phyloP scores from a whole-genome alignment of 140 eudicot species.

The Erigeron philadelphicus region DNA sequence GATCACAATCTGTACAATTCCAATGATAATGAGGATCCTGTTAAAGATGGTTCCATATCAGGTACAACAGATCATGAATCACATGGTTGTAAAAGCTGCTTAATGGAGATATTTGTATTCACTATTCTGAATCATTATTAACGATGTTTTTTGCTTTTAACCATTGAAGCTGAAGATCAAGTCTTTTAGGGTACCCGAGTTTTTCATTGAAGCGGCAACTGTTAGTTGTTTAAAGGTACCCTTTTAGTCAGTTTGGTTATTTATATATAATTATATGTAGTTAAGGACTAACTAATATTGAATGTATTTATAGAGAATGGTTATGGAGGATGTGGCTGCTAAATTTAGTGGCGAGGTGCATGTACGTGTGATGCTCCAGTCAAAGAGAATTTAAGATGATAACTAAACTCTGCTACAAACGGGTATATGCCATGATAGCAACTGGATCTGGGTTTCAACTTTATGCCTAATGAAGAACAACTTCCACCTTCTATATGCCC shows the following conservation, averaged over 20 bases:
- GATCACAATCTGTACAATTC: no score
- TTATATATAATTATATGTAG: neutral
- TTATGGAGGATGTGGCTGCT: slow-evolving; percentile 85
- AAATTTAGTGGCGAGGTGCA: slow-evolving; percentile 76
- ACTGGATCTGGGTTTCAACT: slow-evolving; percentile 66
- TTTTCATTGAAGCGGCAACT: slow-evolving; percentile 65
- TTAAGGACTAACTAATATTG: neutral
- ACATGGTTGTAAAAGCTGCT: no score
- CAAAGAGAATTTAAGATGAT: slow-evolving; percentile 82
- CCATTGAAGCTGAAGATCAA: slow-evolving; percentile 27
- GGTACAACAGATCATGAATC: slow-evolving; percentile 9
- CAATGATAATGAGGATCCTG: no score
- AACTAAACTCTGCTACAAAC: slow-evolving; percentile 67
- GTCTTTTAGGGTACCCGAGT: no score
- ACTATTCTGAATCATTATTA: no score
- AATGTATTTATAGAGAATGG: slow-evolving; percentile 49
- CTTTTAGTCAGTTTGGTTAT: neutral
- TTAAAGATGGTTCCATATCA: neutral
- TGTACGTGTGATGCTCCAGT: slow-evolving; percentile 71
- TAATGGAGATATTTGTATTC: no score
- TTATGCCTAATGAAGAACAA: slow-evolving; percentile 57
- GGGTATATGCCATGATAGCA: slow-evolving; percentile 66
- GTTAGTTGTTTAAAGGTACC: slow-evolving; percentile 84
- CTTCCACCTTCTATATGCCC: slow-evolving; percentile 29
- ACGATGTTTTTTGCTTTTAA: neutral